Conservation (phyloP, 768 basidiomycete genomes). For the Lactifluus echinatus region DNA sequence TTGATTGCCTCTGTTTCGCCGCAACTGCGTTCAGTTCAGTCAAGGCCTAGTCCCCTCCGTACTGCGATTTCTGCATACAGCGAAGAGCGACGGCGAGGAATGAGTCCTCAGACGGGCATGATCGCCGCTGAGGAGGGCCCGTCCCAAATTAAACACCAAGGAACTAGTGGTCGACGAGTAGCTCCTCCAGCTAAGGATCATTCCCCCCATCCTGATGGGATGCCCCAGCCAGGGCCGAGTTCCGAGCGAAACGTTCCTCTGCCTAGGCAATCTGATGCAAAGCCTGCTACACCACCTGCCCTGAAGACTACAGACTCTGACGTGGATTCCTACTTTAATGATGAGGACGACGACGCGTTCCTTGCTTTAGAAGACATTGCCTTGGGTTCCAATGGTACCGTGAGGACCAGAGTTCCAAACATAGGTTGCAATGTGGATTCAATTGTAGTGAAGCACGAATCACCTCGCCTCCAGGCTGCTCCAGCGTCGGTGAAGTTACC, state of each 20-base stretch:
- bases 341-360: slow-evolving; percentile 5
- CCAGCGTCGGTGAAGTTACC: neutral
- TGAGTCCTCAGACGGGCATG: neutral
- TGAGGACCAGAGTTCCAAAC: neutral
- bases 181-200: neutral
- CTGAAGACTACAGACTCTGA: slow-evolving; percentile 8
- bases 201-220: neutral
- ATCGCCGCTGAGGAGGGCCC: neutral
- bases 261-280: neutral
- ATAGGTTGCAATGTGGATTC: neutral
- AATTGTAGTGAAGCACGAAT: neutral
- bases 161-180: neutral
- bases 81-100: neutral
- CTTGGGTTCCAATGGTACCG: neutral
- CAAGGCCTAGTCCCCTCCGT: slow-evolving; percentile 7
- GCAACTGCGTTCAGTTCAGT: neutral
- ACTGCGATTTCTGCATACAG: neutral
- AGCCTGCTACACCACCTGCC: neutral
- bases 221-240: neutral
- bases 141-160: neutral
- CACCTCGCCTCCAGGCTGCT: neutral
- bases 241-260: neutral
- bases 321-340: slow-evolving; percentile 22
- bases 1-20: neutral
- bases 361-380: slow-evolving; percentile 4